These are phyloP conservation scores for Stylonectria norvegica DNA, from an alignment of 2,329 filamentous ascomycete genomes.

Conservation along the genomic window DNA sequence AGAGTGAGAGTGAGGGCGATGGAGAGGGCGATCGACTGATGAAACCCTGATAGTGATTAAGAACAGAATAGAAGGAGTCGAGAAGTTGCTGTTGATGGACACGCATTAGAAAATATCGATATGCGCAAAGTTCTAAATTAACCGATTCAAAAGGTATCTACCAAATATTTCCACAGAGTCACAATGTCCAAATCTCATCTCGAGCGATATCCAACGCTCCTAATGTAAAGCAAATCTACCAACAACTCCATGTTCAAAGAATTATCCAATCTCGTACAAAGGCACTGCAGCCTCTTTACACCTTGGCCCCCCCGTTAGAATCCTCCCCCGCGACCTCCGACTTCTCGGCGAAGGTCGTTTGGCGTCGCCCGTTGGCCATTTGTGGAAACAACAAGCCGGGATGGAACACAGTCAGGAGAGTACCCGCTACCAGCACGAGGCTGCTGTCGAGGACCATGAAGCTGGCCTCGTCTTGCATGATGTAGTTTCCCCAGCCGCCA, in stretches of 20 bases:
- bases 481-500: slow-evolving; percentile 59
- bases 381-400: slow-evolving; percentile 54
- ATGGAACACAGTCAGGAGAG: slow-evolving; percentile 50
- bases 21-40: slow-evolving; percentile 45
- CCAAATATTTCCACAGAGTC: not conserved
- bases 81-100: too few species aligned
- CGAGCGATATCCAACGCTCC: not conserved
- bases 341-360: slow-evolving; percentile 18
- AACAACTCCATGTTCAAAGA: not conserved
- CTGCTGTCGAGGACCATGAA: slow-evolving; percentile 56
- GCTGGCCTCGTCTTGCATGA: slow-evolving; percentile 60
- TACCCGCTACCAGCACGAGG: slow-evolving; percentile 49
- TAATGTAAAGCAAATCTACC: not conserved
- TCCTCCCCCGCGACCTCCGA: slow-evolving; percentile 26
- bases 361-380: slow-evolving; percentile 39
- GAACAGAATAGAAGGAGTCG: slow-evolving; percentile 9
- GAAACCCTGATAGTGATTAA: slow-evolving; percentile 31
- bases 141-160: not conserved
- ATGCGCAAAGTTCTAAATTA: not conserved
- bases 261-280: not conserved
- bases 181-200: not conserved
- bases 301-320: slow-evolving; percentile 25
- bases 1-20: slow-evolving; percentile 45
- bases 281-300: slow-evolving; percentile 12
- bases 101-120: not conserved